Evolutionary conservation across 257 asterid species (phyloP).

Genomic region (Gentiana macrophylla): DNA sequence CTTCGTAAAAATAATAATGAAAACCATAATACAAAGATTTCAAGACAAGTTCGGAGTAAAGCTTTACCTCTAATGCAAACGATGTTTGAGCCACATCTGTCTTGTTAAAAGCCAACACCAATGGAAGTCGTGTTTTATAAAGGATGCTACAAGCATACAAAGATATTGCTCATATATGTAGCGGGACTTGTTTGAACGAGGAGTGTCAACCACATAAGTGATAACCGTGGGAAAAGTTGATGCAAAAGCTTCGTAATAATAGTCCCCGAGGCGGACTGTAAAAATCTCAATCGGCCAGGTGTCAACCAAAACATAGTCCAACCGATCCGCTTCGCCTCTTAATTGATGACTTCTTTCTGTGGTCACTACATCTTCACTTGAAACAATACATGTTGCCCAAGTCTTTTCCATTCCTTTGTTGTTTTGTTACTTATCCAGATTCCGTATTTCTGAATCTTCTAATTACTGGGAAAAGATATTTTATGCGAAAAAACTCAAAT

Average conservation of each 20-base stretch:
- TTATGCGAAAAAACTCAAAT: no score
- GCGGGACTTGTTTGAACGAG: constrained; percentile 80
- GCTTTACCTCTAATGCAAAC: constrained; percentile 84
- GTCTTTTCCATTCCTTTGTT: no score
- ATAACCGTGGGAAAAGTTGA: constrained; percentile 94
- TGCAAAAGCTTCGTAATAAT: constrained; percentile 91
- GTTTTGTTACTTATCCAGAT: no score
- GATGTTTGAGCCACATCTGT: constrained; percentile 88
- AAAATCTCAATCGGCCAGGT: constrained; percentile 95
- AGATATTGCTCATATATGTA: constrained; percentile 99
- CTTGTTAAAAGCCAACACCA: constrained; percentile 85
- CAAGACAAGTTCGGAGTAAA: not conserved
- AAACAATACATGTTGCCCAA: no score
- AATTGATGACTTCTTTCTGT: constrained; percentile 8
- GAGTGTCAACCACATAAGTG: constrained; percentile 89
- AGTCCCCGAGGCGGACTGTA: constrained; percentile 93
- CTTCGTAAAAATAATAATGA: no score
- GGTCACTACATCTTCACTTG: no score
- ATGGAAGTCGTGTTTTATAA: constrained; percentile 84
- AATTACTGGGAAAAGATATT: no score
- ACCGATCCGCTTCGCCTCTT: constrained; percentile 83
- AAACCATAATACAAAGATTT: no score
- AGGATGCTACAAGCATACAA: constrained; percentile 94
- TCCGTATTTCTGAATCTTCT: no score
- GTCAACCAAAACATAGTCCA: constrained; percentile 95